phyloP scores from a whole-genome alignment of 2,329 filamentous ascomycete species.

The Myriosclerotinia duriaeana region DNA sequence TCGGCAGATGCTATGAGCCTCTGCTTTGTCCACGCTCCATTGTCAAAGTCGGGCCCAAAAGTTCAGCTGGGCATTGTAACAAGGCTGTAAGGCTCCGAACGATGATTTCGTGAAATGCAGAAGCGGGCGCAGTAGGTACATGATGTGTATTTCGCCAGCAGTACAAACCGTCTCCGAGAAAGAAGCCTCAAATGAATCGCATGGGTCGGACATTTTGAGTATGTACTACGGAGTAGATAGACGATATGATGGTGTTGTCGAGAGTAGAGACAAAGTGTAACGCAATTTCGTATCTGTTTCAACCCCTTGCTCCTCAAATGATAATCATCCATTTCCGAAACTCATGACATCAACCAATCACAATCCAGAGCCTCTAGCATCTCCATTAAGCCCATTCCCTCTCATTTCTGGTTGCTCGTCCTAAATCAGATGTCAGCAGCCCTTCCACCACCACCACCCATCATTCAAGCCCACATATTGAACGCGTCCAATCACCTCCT shows the following conservation, averaged over 20 bases:
- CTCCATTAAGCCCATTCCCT: not conserved
- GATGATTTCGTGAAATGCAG: too few species aligned
- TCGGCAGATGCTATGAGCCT: too few species aligned
- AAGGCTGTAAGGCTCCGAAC: too few species aligned
- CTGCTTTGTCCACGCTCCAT: too few species aligned
- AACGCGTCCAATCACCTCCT: not conserved
- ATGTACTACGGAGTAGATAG: not conserved
- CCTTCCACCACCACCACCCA: not conserved
- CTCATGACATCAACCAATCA: not conserved
- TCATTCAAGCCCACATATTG: not conserved
- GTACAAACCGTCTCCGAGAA: not conserved
- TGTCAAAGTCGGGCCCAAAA: too few species aligned
- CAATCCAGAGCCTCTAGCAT: too few species aligned
- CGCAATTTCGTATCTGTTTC: not conserved
- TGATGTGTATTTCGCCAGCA: too few species aligned
- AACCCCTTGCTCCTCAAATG: not conserved
- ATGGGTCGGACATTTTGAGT: not conserved
- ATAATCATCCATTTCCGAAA: conserved; percentile 2
- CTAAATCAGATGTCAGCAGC: too few species aligned
- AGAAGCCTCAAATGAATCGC: not conserved
- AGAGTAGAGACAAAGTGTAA: not conserved
- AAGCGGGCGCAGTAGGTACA: too few species aligned
- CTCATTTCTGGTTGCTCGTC: not conserved
- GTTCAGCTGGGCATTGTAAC: too few species aligned
- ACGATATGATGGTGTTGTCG: not conserved